phyloP scores from a whole-genome alignment of 371 early-diverging fungal species.

The Choanephora cucurbitarum region DNA sequence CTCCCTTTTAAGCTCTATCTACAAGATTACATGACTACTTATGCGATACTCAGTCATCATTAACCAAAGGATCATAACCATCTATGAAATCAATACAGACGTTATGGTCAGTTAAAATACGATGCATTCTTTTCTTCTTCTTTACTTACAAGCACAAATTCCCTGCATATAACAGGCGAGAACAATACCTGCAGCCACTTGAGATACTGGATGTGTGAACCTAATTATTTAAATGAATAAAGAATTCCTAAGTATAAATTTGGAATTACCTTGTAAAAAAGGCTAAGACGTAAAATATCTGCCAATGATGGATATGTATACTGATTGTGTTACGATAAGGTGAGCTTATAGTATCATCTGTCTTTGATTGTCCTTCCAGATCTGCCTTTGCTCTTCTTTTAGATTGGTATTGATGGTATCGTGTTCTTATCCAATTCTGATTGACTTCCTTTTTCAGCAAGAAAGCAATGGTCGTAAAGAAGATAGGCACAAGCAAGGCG shows the following conservation, averaged over 20 bases:
- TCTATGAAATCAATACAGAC: slow-evolving; percentile 23
- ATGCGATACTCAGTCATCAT: slow-evolving; percentile 26
- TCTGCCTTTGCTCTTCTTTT: slow-evolving; percentile 5
- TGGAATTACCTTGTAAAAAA: no score
- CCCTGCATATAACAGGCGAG: slow-evolving; percentile 83
- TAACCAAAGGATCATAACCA: slow-evolving; percentile 43
- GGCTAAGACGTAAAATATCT: slow-evolving; percentile 81
- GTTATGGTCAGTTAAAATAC: no score
- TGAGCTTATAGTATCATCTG: no score
- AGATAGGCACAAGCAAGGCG: slow-evolving; percentile 55
- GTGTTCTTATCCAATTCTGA: slow-evolving; percentile 36
- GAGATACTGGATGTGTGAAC: slow-evolving; percentile 72
- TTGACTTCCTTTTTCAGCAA: slow-evolving; percentile 50
- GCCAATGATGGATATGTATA: slow-evolving; percentile 87
- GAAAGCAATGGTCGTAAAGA: slow-evolving; percentile 44
- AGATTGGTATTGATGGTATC: no score
- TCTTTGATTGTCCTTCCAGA: no score
- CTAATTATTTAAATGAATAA: no score
- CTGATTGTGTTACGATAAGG: slow-evolving; percentile 25
- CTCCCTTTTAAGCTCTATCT: no score
- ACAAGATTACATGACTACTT: no score
- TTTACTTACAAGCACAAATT: slow-evolving; percentile 56
- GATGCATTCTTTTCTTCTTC: not conserved
- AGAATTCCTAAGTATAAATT: no score
- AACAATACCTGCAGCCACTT: slow-evolving; percentile 74